Conservation (phyloP, 768 basidiomycete genomes). For the Vishniacozyma victoriae region DNA sequence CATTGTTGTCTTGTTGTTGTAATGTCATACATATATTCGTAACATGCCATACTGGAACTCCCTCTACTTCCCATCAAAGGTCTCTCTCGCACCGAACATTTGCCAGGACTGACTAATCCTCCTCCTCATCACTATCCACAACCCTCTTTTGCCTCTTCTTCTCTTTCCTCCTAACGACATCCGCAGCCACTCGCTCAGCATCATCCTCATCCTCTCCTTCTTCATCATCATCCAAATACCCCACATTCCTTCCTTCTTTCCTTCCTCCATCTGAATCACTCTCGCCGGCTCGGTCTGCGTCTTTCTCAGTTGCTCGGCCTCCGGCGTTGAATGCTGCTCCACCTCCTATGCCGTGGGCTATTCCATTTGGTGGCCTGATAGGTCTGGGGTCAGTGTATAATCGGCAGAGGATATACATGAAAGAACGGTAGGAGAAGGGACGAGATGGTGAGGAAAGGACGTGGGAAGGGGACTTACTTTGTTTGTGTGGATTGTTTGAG, state of each 20-base stretch:
- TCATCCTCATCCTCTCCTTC: conserved; percentile 76
- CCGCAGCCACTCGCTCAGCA: conserved; percentile 65
- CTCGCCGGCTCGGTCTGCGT: conserved; percentile 75
- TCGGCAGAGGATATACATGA: not conserved
- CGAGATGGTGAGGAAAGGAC: not conserved
- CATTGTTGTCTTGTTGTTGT: not conserved
- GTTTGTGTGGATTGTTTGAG: conserved; percentile 26
- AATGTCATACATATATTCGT: too few species aligned
- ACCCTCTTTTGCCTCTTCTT: conserved; percentile 25
- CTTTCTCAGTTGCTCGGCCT: conserved; percentile 8
- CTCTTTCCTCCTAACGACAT: conserved; percentile 13
- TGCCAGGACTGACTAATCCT: conserved; percentile 16
- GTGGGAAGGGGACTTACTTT: conserved; percentile 16
- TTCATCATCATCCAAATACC: conserved; percentile 66
- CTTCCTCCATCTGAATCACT: conserved; percentile 67
- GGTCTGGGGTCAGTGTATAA: not conserved
- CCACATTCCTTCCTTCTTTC: conserved; percentile 2
- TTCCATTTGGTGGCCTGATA: conserved; percentile 13
- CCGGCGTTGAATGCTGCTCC: conserved; percentile 18
- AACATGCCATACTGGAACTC: too few species aligned
- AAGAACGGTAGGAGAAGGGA: not conserved
- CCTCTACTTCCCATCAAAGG: too few species aligned
- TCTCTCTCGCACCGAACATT: too few species aligned
- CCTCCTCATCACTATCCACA: conserved; percentile 34
- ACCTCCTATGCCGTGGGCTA: conserved; percentile 24